Evolutionary conservation across 2,329 filamentous ascomycete species (phyloP).

Genomic region (Phyllosticta citrichinensis): DNA sequence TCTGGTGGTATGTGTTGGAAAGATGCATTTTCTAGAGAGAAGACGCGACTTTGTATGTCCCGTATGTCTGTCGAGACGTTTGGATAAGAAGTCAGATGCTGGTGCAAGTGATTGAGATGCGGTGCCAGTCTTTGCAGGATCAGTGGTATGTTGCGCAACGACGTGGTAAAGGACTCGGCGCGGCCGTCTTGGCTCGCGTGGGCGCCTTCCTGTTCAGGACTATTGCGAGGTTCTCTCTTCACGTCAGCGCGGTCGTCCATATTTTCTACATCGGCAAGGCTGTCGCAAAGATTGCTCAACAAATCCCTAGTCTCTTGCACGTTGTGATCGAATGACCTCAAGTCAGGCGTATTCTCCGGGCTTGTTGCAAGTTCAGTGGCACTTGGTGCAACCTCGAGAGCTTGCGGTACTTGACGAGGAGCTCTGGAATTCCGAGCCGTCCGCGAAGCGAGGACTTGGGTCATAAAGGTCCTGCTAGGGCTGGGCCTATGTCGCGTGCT

Average conservation of each 20-base stretch:
- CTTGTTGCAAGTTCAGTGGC: constrained; percentile 40
- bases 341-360: constrained; percentile 31
- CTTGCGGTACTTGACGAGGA: constrained; percentile 1
- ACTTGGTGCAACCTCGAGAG: constrained; percentile 32
- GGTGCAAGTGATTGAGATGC: constrained; percentile 26
- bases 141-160: not conserved
- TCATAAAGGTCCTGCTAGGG: constrained; percentile 3
- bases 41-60: constrained; percentile 55
- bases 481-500: not conserved
- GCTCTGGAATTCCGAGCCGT: not conserved
- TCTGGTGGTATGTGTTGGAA: constrained; percentile 59
- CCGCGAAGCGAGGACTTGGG: not conserved
- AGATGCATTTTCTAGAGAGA: constrained; percentile 58
- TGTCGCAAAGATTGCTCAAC: not conserved
- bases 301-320: constrained; percentile 21
- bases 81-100: constrained; percentile 28
- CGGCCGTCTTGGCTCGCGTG: not conserved
- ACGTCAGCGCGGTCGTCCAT: not conserved
- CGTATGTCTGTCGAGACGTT: constrained; percentile 41
- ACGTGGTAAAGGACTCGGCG: not conserved
- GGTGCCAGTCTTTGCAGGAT: constrained; percentile 21
- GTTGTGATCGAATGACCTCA: constrained; percentile 23
- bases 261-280: not conserved
- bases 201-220: not conserved
- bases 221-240: not conserved